Conservation (phyloP, 306 rosid genomes). For the Arachis hypogaea region DNA sequence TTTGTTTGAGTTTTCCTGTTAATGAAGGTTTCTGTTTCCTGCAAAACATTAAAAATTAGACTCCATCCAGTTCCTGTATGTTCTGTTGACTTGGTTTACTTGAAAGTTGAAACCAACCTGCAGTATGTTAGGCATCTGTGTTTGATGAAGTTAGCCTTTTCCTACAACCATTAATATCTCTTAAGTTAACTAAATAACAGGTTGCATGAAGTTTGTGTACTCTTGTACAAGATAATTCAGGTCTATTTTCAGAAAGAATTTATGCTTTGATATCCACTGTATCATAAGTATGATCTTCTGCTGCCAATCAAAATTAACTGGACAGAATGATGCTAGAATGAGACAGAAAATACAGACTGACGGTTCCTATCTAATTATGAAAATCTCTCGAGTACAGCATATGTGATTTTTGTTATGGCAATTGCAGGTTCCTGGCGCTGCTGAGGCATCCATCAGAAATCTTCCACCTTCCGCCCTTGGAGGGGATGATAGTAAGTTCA, state of each 20-base stretch:
- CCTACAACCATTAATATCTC: not conserved
- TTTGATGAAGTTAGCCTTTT: constrained; percentile 13
- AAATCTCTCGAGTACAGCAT: not conserved
- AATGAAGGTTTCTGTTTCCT: not conserved
- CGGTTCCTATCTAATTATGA: not conserved
- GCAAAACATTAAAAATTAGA: not conserved
- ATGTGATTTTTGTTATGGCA: constrained; percentile 32
- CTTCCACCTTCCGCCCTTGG: constrained; percentile 97
- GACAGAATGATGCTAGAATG: constrained; percentile 12
- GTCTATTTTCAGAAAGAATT: not conserved
- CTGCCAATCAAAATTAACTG: constrained; percentile 13
- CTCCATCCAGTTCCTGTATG: not conserved
- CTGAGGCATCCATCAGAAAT: constrained; percentile 81
- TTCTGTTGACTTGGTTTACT: constrained; percentile 27
- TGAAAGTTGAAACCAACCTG: constrained; percentile 28
- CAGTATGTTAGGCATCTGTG: not conserved
- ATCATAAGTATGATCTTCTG: constrained; percentile 1
- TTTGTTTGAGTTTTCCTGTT: constrained; percentile 37
- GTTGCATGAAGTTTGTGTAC: not conserved
- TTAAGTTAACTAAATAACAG: not conserved
- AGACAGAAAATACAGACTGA: not conserved
- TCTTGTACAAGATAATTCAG: not conserved
- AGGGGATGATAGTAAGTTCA: constrained; percentile 90
- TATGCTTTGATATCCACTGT: constrained; percentile 20
- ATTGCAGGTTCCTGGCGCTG: constrained; percentile 87